Evolutionary conservation across 306 rosid genomes (phyloP), one percentile per base, ranked within the genome.

Genomic region (Canavalia ensiformis): DNA sequence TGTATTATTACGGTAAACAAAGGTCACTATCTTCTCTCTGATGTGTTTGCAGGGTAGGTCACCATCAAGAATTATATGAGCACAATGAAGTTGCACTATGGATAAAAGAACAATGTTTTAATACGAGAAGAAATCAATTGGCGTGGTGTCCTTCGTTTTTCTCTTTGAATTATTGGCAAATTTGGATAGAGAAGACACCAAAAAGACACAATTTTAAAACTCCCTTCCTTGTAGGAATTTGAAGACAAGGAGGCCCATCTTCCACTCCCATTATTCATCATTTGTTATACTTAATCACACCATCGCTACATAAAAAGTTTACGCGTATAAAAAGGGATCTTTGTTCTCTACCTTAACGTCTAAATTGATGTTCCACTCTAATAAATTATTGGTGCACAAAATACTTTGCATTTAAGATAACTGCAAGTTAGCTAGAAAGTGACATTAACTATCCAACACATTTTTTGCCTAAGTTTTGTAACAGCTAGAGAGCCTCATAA

Each of bases 311-410:
- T 67, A 82, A 83, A 18, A 84, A 82, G 85, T 30, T 50, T 78
- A 34, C 7, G 71, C 31, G 50, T 67, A 25, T 54, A 73, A 56
- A 87, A 89, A 86, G 81, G 47, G 82, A 81, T 82, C 60, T 79
- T 84, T 88, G 76, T 81, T 83, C 30, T 81, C 59, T 81, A 81
- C 81, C 88, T 67, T 81, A 54, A 62, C 51, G 69, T 62, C 79
- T 42, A 56, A 78, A 81, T 78, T 83, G 47, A 78, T 49, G 66
- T 58, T 75, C 68, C 6, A 45, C 77, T 70, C 13, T 63, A 54
- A 72, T 56, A 68, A 56, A 66, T 46, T 55, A 73, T 66, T 73
- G 25, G 18, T 57, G 50, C 56, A 68, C 69, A 35, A 34, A 62
- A 44, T 56, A 75, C 41, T 64, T 65, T 73, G 31, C 68, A 30